Evolutionary conservation across 2,329 filamentous ascomycete species (phyloP), one percentile per base, ranked within the genome.

Genomic region (Talaromyces piceae): DNA sequence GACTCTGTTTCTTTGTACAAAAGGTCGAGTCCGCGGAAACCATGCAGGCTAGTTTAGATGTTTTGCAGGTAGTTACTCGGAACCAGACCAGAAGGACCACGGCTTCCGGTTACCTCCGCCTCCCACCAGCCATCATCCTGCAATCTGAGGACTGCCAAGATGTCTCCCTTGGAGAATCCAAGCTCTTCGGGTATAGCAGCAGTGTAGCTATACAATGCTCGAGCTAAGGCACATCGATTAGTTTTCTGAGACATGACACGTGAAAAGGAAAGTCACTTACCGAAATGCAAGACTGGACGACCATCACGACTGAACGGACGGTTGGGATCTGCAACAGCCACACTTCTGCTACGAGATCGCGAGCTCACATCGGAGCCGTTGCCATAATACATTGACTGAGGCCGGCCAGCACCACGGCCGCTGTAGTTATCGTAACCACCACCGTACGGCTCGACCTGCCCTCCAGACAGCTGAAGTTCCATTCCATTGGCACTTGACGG

Each of bases 121-220:
- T 98, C 93, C 93, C 94, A 98, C 93, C 93, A 98, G 18, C 93
- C 93, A 65, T 98, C 93, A 66, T 98, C 93, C 71, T 98, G 93
- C 62, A 95, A 82, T 54, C 91, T 80, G 44, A 96, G 75, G 12
- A 98, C 84, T 2, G 91, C 89, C 12, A 98, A 77, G 53, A 91
- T 83, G 64, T 98, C 94, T 45, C 91, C 91, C 73, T 98, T 98
- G 44, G 78, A 77, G 68, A 98, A 98, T 12, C 87, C 86, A 18
- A 98, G 75, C 70, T 98, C 94, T 66, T 97, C 93, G 0, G 91
- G 89, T 53, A 98, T 98, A 20, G 90, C 91, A 2, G 93, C 90
- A 63, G 87, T 83, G 68, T 98, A 98, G 74, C 88, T 83, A 70
- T 97, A 98, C 75, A 96, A 79, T 23, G 93, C 91, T 39, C 91